A percentile compares a stretch with the other conserved stretches of the same genome.
These are phyloP conservation scores for Trichoderma erinaceum DNA, from an alignment of 495 filamentous ascomycete species.

Conservation along the genomic window DNA sequence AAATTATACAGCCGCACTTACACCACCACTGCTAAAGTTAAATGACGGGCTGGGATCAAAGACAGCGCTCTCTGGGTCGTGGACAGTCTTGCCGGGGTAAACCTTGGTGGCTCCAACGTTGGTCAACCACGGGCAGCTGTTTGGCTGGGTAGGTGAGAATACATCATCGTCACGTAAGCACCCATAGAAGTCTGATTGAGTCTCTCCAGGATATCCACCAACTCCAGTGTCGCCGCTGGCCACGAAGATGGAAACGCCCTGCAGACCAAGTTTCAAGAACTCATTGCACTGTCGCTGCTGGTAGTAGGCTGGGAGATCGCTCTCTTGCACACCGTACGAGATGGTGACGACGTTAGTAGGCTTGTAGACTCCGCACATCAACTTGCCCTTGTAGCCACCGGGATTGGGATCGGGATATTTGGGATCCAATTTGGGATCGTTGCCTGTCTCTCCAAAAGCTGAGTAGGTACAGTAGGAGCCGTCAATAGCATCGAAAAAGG, in stretches of 20 bases:
- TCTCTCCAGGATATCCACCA: constrained; percentile 37
- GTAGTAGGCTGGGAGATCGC: constrained; percentile 23
- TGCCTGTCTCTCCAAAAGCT: constrained; percentile 31
- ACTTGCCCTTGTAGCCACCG: constrained; percentile 48
- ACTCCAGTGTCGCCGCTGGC: constrained; percentile 57
- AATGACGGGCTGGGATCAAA: constrained; percentile 2
- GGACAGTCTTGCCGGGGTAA: constrained; percentile 5
- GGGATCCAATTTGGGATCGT: constrained; percentile 34
- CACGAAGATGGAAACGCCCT: constrained; percentile 50
- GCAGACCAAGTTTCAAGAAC: constrained; percentile 58
- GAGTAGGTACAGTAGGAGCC: constrained; percentile 52
- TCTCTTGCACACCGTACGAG: constrained; percentile 28
- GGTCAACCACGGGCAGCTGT: constrained; percentile 32
- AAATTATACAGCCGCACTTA: neutral
- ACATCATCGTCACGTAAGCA: constrained; percentile 2
- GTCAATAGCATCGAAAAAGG: constrained; percentile 48
- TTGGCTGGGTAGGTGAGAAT: neutral
- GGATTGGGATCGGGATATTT: constrained; percentile 42
- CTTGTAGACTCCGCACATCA: constrained; percentile 48
- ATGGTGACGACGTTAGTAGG: constrained; percentile 32
- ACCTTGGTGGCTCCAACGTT: constrained; percentile 29
- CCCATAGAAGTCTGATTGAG: neutral
- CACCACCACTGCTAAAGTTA: constrained; percentile 3
- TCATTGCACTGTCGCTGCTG: constrained; percentile 28
- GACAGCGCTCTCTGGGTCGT: constrained; percentile 4